These are phyloP conservation scores for Peniophora sp. DNA, from an alignment of 1,284 basidiomycete species.

Conservation along the genomic window DNA sequence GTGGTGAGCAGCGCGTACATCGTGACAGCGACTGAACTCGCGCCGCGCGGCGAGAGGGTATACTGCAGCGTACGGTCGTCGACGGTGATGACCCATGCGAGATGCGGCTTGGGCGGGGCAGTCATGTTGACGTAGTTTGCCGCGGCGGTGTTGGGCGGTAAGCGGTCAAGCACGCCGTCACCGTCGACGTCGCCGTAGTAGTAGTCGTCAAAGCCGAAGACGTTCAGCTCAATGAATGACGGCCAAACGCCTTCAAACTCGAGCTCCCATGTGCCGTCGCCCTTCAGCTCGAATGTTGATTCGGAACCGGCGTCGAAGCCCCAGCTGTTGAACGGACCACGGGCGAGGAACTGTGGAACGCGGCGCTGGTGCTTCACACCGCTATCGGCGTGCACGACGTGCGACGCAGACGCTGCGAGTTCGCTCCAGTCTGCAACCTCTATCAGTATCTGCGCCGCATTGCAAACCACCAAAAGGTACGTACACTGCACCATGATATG, in stretches of 20 bases:
- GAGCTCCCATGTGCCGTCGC: constrained; percentile 65
- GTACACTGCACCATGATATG: constrained; percentile 84
- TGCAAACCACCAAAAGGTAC: constrained; percentile 17
- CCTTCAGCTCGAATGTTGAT: constrained; percentile 55
- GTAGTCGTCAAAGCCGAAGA: constrained; percentile 82
- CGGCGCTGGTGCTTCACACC: constrained; percentile 58
- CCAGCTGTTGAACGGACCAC: constrained; percentile 86
- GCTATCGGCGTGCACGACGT: constrained; percentile 72
- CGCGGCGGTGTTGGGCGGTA: constrained; percentile 80
- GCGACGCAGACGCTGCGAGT: constrained; percentile 50
- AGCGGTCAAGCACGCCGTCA: constrained; percentile 81
- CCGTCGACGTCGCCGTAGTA: constrained; percentile 86
- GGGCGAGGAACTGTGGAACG: constrained; percentile 77
- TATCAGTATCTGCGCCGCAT: neutral
- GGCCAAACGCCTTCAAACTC: constrained; percentile 87
- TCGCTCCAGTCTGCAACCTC: constrained; percentile 62
- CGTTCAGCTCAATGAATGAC: constrained; percentile 79
- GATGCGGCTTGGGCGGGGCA: constrained; percentile 69
- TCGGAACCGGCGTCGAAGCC: constrained; percentile 79
- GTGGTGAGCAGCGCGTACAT: constrained; percentile 77
- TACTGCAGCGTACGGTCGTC: constrained; percentile 74
- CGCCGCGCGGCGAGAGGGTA: constrained; percentile 73
- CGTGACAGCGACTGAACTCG: constrained; percentile 71
- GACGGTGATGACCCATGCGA: constrained; percentile 78
- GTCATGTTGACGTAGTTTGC: constrained; percentile 89